Base-by-base conservation (phyloP, 2,329 filamentous ascomycete genomes). In the Monosporascus sp. region DNA sequence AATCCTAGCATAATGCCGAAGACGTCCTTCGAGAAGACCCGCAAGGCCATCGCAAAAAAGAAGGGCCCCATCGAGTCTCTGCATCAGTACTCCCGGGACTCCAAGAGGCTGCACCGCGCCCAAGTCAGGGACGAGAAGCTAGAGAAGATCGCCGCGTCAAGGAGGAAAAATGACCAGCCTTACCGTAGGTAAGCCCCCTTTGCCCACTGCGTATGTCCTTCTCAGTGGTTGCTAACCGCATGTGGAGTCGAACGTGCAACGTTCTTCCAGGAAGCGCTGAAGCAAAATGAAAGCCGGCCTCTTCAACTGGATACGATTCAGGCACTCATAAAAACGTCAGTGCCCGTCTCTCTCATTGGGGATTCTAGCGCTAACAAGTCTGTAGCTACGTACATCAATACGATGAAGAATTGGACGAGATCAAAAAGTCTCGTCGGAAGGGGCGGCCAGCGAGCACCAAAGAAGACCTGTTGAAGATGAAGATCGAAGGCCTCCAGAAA, bases 31-130 rank as follows among this genome's bases (percentile, higher is more conserved):
- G 76, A 84, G 58, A 97, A 97, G 69, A 88, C 94, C 20, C 84
- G 88, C 58, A 97, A 97, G 75, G 85, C 91, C 59, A 93, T 97
- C 59, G 77, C 85, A 37, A 96, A 96, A 76, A 97, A 97, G 80
- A 84, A 85, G 59, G 84, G 85, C 20, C 84, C 85, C 40, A 80
- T 90, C 47, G 85, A 86, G 31, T 80, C 87, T 14, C 79, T 97
- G 22, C 93, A 97, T 67, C 88, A 91, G 71, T 91, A 91, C 69
- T 96, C 91, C 56, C 81, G 94, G 60, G 90, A 97, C 75, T 89
- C 91, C 3, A 83, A 87, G 65, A 83, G 90, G 50, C 76, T 97
- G 58, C 87, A 91, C 68, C 82, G 86, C 63, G 94, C 94, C 20
- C 82, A 84, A 57, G 81, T 86, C 58, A 81, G 94, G 70, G 92